phyloP scores from a whole-genome alignment of 2,329 filamentous ascomycete genomes.

The Nemania abortiva region DNA sequence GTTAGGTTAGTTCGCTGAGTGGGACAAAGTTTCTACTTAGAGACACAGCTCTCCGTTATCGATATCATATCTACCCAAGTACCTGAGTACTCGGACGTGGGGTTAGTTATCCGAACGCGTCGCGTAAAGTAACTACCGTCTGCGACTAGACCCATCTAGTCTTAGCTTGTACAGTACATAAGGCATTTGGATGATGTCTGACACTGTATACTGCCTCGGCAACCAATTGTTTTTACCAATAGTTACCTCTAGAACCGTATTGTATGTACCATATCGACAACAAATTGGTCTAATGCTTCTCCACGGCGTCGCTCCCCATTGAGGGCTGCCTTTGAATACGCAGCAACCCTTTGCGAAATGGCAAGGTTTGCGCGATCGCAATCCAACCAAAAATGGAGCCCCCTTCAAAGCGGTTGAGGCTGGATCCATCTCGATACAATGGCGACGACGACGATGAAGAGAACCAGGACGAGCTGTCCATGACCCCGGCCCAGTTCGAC shows the following conservation, averaged over 20 bases:
- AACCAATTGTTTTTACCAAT: constrained; percentile 4
- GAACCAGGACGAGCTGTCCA: constrained; percentile 62
- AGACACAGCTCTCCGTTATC: no score
- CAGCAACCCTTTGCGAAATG: constrained; percentile 8
- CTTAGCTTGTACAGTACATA: not conserved
- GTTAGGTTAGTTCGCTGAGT: no score
- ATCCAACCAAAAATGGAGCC: constrained; percentile 64
- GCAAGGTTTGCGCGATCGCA: constrained; percentile 10
- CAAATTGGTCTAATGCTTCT: not conserved
- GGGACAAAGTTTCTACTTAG: no score
- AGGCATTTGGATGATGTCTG: no score
- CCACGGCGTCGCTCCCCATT: not conserved
- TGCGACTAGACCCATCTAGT: not conserved
- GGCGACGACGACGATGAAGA: constrained; percentile 57
- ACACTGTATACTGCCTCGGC: not conserved
- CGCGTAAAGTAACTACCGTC: not conserved
- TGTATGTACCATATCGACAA: not conserved
- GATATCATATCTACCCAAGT: no score
- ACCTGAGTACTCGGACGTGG: not conserved
- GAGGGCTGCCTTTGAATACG: not conserved
- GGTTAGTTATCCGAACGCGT: constrained; percentile 25
- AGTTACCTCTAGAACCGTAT: not conserved
- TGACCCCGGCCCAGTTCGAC: constrained; percentile 61
- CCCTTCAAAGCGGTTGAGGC: constrained; percentile 70
- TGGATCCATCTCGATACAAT: constrained; percentile 58